Evolutionary conservation across 345 rosid species (phyloP).

Genomic region (Salix suchowensis): DNA sequence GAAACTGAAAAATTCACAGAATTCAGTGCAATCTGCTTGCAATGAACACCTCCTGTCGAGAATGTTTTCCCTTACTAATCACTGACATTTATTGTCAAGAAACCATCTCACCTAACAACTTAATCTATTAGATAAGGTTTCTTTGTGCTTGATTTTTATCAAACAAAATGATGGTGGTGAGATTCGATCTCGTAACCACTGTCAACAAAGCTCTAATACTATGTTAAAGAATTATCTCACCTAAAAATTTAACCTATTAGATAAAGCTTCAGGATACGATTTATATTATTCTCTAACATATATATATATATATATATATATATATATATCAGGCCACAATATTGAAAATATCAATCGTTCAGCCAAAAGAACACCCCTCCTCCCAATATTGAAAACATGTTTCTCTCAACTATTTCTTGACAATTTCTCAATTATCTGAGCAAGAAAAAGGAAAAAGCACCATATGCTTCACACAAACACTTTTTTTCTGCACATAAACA

Average conservation of each 20-base stretch:
- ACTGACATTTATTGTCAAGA: too few species aligned
- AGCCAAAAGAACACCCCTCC: too few species aligned
- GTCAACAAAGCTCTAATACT: too few species aligned
- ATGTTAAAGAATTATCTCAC: too few species aligned
- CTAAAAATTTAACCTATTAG: too few species aligned
- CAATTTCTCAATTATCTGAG: not conserved
- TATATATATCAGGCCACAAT: not conserved
- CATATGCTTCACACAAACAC: not conserved
- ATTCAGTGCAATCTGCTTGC: not conserved
- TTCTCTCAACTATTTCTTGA: not conserved
- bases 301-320: not conserved
- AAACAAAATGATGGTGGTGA: too few species aligned
- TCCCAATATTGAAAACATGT: not conserved
- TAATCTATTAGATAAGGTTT: too few species aligned
- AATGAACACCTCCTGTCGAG: not conserved
- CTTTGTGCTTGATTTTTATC: too few species aligned
- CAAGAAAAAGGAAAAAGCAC: not conserved
- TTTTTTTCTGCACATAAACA: not conserved
- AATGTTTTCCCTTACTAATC: not conserved
- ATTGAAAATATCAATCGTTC: not conserved
- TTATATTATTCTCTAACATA: not conserved
- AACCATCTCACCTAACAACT: too few species aligned
- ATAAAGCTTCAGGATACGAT: too few species aligned
- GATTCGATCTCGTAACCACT: too few species aligned
- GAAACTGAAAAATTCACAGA: not conserved